Percentiles rank a stretch among this genome's conserved stretches.
Evolutionary conservation across 1,139 yeast species (phyloP).

Genomic region (Ogataea hybrid): DNA sequence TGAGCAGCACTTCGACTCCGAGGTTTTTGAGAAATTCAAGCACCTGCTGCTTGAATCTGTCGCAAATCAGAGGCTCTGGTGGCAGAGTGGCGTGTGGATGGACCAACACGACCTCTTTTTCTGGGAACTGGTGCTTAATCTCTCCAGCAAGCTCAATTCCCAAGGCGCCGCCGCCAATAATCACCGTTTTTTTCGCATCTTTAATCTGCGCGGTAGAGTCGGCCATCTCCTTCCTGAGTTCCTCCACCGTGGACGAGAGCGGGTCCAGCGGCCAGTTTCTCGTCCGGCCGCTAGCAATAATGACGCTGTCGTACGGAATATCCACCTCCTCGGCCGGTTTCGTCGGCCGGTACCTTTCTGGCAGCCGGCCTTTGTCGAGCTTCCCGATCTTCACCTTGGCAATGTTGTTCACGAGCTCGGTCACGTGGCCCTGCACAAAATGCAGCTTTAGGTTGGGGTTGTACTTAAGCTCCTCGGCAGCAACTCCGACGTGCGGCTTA

Average conservation of each 20-base stretch:
- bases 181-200: slow-evolving; percentile 32
- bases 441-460: slow-evolving; percentile 8
- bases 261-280: slow-evolving; percentile 58
- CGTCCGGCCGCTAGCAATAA: slow-evolving; percentile 51
- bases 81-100: slow-evolving; percentile 23
- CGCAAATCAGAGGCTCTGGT: slow-evolving; percentile 15
- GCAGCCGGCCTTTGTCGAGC: slow-evolving; percentile 6
- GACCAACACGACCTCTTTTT: slow-evolving; percentile 17
- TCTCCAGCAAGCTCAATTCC: slow-evolving; percentile 50
- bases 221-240: slow-evolving; percentile 30
- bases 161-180: slow-evolving; percentile 47
- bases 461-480: slow-evolving; percentile 4
- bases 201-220: slow-evolving; percentile 29
- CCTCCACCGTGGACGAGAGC: slow-evolving; percentile 28
- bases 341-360: background rate
- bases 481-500: background rate
- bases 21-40: slow-evolving; percentile 6
- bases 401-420: slow-evolving; percentile 1
- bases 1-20: slow-evolving; percentile 14
- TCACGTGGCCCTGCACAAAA: slow-evolving; percentile 15
- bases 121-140: slow-evolving; percentile 20
- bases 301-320: slow-evolving; percentile 47
- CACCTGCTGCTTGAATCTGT: slow-evolving; percentile 13
- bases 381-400: slow-evolving; percentile 7
- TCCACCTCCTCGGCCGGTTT: slow-evolving; percentile 4